A percentile compares a stretch with the other conserved stretches of the same genome.
Evolutionary conservation across 257 asterid species (phyloP).

Genomic region (Jaltomata sinuosa): DNA sequence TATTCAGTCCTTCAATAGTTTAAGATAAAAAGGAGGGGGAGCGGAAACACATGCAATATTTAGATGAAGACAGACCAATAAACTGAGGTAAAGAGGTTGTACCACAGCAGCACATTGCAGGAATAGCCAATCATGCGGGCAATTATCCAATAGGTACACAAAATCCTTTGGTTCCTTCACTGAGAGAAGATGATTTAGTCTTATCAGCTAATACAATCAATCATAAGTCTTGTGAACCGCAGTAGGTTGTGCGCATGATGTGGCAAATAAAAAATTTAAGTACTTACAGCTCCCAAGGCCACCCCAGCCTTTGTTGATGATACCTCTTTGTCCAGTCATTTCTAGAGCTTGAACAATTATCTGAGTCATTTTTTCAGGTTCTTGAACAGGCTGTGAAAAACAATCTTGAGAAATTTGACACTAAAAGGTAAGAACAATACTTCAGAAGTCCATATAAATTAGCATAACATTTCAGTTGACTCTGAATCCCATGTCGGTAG

Average conservation of each 20-base stretch:
- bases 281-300: constrained; percentile 72
- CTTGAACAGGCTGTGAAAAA: constrained; percentile 64
- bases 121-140: constrained; percentile 96
- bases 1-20: background rate
- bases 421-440: background rate
- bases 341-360: constrained; percentile 74
- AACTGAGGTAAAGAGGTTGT: constrained; percentile 4
- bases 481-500: background rate
- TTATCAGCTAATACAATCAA: background rate
- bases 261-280: constrained; percentile 1
- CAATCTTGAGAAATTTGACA: background rate
- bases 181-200: constrained; percentile 13
- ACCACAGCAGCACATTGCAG: constrained; percentile 82
- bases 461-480: background rate
- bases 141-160: constrained; percentile 60
- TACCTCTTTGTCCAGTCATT: constrained; percentile 77
- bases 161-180: constrained; percentile 71
- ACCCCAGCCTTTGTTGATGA: constrained; percentile 96
- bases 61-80: background rate
- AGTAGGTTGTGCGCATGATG: background rate
- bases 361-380: constrained; percentile 79
- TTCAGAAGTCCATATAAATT: background rate
- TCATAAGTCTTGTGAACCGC: background rate
- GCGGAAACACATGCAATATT: background rate
- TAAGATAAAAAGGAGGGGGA: background rate